Conservation (phyloP, 768 basidiomycete genomes). For the Suillus subalutaceus region DNA sequence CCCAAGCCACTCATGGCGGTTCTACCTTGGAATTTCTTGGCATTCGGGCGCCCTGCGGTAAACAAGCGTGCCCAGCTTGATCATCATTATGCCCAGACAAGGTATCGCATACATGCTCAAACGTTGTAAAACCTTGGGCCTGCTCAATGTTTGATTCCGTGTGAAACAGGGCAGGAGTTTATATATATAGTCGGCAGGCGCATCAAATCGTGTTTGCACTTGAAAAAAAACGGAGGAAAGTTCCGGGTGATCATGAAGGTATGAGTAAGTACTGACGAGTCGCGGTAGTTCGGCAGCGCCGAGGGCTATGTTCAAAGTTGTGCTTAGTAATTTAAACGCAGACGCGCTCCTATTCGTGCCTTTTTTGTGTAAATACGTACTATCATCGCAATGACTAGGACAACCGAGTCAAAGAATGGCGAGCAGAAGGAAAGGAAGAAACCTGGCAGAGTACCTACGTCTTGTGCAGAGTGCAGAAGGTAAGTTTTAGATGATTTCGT, state of each 20-base stretch:
- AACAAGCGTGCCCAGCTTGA: not conserved
- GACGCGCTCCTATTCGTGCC: not conserved
- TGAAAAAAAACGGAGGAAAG: not conserved
- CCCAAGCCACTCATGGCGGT: not conserved
- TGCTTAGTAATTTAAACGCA: not conserved
- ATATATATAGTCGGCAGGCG: not conserved
- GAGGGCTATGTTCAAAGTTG: not conserved
- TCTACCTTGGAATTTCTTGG: not conserved
- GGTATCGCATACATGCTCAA: not conserved
- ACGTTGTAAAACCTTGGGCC: not conserved
- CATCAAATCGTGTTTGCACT: not conserved
- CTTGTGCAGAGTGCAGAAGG: slow-evolving; percentile 45
- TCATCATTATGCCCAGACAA: not conserved
- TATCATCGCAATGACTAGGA: slow-evolving; percentile 12
- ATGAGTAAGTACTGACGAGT: no score
- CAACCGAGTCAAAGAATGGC: slow-evolving; percentile 14
- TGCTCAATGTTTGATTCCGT: not conserved
- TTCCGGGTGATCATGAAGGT: no score
- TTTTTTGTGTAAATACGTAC: not conserved
- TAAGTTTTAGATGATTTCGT: slow-evolving; percentile 15
- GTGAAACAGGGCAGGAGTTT: not conserved
- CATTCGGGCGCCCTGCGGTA: not conserved
- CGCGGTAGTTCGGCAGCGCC: not conserved
- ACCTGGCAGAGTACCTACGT: slow-evolving; percentile 51
- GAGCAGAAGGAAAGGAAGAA: slow-evolving; percentile 42